A percentile compares a stretch with the other conserved stretches of the same genome.
Evolutionary conservation across 2,329 filamentous ascomycete species (phyloP).

Genomic region (Fusarium protoensiforme): DNA sequence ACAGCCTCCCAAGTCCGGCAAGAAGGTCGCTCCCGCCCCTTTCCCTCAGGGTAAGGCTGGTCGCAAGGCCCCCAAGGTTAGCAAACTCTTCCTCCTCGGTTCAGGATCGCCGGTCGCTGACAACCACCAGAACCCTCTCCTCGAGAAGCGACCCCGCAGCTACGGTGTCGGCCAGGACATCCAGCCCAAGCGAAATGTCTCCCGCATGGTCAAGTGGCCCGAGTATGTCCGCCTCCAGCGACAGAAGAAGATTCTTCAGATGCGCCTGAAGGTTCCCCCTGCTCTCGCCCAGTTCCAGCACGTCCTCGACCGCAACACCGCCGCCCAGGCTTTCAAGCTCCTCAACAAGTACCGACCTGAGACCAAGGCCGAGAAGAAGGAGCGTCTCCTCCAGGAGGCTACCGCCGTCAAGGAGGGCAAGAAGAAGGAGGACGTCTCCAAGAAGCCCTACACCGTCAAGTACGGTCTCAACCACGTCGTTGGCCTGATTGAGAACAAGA

Average conservation of each 20-base stretch:
- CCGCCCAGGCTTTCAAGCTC: constrained; percentile 97
- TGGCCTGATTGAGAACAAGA: constrained; percentile 98
- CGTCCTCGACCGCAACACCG: constrained; percentile 96
- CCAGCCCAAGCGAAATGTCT: constrained; percentile 94
- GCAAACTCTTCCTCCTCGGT: constrained; percentile 49
- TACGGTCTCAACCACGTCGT: constrained; percentile 99
- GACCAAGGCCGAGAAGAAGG: constrained; percentile 99
- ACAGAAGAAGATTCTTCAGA: constrained; percentile 93
- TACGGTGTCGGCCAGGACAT: constrained; percentile 99
- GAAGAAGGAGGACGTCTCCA: constrained; percentile 99
- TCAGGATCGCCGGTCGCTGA: neutral
- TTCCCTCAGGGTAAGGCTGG: constrained; percentile 94
- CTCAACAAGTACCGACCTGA: constrained; percentile 99
- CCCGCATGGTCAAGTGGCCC: constrained; percentile 99
- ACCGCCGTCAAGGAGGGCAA: constrained; percentile 98
- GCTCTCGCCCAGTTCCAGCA: constrained; percentile 98
- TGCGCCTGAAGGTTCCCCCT: constrained; percentile 98
- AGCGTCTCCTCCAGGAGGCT: constrained; percentile 97
- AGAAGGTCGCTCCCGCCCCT: constrained; percentile 97
- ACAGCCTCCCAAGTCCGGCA: constrained; percentile 98
- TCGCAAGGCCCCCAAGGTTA: constrained; percentile 98
- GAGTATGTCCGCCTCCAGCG: constrained; percentile 99
- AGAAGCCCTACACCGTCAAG: constrained; percentile 99
- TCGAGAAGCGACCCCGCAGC: constrained; percentile 98
- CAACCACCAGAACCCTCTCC: constrained; percentile 86